Evolutionary conservation across 1,139 yeast genomes (phyloP).

Genomic region (Debaryomycetaceae sp.): DNA sequence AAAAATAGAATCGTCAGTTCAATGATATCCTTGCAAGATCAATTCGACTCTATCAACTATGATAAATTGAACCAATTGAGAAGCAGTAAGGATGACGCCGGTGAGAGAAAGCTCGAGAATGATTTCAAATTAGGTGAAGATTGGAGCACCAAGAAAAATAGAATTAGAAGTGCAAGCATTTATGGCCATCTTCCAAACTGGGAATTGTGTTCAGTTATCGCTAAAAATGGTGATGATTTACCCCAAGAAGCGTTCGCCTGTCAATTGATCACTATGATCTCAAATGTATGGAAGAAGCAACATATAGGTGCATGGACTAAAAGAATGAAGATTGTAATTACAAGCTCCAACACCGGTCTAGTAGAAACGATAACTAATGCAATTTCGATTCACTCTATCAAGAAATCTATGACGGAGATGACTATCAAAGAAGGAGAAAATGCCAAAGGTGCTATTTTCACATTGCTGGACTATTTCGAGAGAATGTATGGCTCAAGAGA

Average conservation of each 20-base stretch:
- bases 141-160: conserved; percentile 76
- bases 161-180: conserved; percentile 73
- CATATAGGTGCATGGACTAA: conserved; percentile 83
- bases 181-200: conserved; percentile 87
- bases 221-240: conserved; percentile 91
- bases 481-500: conserved; percentile 66
- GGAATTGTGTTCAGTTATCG: conserved; percentile 94
- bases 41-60: conserved; percentile 45
- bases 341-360: conserved; percentile 85
- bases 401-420: conserved; percentile 80
- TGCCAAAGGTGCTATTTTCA: conserved; percentile 63
- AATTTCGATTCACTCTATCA: conserved; percentile 86
- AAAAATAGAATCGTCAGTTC: conserved; percentile 77
- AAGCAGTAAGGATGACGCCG: conserved; percentile 51
- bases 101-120: conserved; percentile 86
- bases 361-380: conserved; percentile 97
- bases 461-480: conserved; percentile 72
- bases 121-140: conserved; percentile 93
- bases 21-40: conserved; percentile 83
- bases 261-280: conserved; percentile 82
- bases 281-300: conserved; percentile 73
- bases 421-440: conserved; percentile 65
- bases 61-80: conserved; percentile 52
- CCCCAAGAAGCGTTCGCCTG: conserved; percentile 98
- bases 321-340: conserved; percentile 83